phyloP scores from a whole-genome alignment of 306 rosid genomes.

The Trifolium dubium region DNA sequence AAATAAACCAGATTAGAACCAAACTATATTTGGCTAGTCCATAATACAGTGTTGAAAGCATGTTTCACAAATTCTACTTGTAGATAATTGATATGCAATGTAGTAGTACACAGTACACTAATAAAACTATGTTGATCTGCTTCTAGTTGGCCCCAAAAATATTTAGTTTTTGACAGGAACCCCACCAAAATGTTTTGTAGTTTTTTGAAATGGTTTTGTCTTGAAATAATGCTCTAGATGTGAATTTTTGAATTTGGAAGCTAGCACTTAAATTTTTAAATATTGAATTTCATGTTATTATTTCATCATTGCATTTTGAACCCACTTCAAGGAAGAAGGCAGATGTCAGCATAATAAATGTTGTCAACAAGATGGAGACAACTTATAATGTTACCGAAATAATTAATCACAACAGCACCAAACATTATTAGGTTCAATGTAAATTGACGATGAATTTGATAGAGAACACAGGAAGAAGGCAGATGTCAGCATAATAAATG shows the following conservation, averaged over 20 bases:
- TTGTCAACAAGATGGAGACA: not conserved
- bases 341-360: conserved; percentile 5
- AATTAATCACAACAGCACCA: no score
- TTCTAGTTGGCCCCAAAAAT: not conserved
- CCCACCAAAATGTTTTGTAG: not conserved
- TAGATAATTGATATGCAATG: not conserved
- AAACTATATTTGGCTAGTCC: no score
- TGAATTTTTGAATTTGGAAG: not conserved
- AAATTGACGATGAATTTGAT: no score
- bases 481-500: conserved; percentile 2
- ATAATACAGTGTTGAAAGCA: no score
- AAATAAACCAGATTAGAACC: no score
- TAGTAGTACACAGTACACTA: no score
- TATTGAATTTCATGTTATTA: not conserved
- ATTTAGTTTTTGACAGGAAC: not conserved
- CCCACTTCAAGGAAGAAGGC: not conserved
- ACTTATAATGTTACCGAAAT: not conserved
- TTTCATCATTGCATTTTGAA: not conserved
- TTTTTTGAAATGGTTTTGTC: no score
- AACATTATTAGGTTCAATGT: no score
- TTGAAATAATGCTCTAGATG: not conserved
- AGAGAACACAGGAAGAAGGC: not conserved
- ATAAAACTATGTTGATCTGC: not conserved
- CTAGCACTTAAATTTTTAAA: not conserved
- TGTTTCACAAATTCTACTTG: no score